Evolutionary conservation across 129 eudicot species (phyloP).

Genomic region (Helianthus annuus): DNA sequence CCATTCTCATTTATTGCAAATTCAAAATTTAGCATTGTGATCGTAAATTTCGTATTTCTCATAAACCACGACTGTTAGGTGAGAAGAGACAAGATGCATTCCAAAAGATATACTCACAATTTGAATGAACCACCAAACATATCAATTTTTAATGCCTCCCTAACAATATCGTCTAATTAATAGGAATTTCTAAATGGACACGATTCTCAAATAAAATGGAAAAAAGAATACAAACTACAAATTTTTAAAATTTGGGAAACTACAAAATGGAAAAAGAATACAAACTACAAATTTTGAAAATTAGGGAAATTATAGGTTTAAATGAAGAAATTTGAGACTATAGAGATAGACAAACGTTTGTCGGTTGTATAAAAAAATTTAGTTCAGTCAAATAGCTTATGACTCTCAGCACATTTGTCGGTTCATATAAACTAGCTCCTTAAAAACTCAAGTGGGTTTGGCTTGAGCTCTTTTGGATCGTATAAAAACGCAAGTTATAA

Average conservation of each 20-base stretch:
- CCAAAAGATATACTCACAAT: neutral
- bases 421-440: neutral
- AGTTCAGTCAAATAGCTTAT: neutral
- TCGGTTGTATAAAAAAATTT: neutral
- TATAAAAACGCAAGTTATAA: neutral
- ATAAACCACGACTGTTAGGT: neutral
- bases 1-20: neutral
- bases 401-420: no score
- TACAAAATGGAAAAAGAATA: neutral
- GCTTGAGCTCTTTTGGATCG: neutral
- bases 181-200: neutral
- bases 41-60: neutral
- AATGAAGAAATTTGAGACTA: neutral
- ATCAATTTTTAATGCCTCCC: no score
- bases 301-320: neutral
- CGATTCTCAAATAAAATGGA: neutral
- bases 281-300: neutral
- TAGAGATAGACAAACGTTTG: neutral
- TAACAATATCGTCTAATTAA: neutral
- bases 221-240: neutral
- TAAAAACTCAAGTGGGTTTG: neutral
- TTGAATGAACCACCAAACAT: neutral
- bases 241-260: neutral
- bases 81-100: neutral
- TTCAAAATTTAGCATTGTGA: constrained; percentile 3